A percentile compares a stretch with the other conserved stretches of the same genome.
Conservation (phyloP, 2,329 filamentous ascomycete species). For the Sporothrix globosa region DNA sequence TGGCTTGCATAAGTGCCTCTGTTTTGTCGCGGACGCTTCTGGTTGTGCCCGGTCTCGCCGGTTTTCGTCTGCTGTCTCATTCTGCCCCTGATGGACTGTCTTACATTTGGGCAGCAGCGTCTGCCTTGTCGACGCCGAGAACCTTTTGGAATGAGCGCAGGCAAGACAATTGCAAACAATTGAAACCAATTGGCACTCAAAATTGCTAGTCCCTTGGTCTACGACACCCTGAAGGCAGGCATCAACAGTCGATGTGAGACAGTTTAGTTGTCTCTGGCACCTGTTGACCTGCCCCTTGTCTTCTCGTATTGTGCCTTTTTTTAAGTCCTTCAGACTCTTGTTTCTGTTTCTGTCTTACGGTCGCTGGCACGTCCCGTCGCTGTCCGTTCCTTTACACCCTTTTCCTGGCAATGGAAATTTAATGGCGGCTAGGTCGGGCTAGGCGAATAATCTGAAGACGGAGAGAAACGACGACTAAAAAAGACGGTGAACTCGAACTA, state of each 20-base stretch:
- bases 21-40: not conserved
- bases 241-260: not conserved
- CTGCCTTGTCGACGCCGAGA: not conserved
- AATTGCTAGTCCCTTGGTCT: too few species aligned
- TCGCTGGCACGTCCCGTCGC: conserved; percentile 20
- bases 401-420: not conserved
- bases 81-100: conserved; percentile 11
- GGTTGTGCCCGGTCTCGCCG: not conserved
- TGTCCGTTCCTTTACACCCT: conserved; percentile 5
- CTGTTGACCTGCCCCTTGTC: not conserved
- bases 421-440: conserved; percentile 20
- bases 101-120: not conserved
- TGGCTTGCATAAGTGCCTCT: conserved; percentile 5
- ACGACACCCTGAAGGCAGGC: too few species aligned
- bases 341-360: conserved; percentile 9
- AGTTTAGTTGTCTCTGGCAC: not conserved
- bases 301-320: too few species aligned
- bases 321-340: not conserved
- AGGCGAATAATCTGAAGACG: conserved; percentile 12
- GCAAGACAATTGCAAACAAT: conserved; percentile 19
- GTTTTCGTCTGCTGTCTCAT: not conserved
- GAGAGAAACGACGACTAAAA: not conserved
- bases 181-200: not conserved
- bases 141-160: not conserved
- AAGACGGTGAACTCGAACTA: conserved; percentile 22